Conservation (phyloP, 1,139 yeast genomes). For the Debaryomyces sp. region DNA sequence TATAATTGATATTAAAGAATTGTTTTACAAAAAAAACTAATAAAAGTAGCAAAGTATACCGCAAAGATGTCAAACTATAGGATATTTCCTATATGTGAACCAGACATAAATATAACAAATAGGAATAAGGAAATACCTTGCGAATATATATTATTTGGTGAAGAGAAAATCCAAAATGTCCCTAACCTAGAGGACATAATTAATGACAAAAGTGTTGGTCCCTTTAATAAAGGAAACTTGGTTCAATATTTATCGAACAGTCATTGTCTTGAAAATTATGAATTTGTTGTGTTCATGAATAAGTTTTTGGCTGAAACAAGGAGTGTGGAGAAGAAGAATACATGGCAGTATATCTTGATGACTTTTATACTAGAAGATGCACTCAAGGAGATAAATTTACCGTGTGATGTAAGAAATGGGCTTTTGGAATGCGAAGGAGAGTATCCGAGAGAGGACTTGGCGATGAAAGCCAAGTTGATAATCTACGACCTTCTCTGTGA, state of each 20-base stretch:
- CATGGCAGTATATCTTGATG: constrained; percentile 31
- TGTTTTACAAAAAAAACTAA: neutral
- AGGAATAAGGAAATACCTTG: neutral
- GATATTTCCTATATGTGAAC: constrained; percentile 5
- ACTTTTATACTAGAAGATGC: constrained; percentile 31
- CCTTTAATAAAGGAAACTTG: constrained; percentile 27
- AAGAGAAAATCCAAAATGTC: neutral
- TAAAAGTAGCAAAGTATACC: neutral
- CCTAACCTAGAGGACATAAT: constrained; percentile 29
- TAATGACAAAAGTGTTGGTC: constrained; percentile 18
- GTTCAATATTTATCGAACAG: constrained; percentile 27
- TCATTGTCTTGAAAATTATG: constrained; percentile 42
- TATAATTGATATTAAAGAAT: neutral
- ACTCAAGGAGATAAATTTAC: constrained; percentile 38
- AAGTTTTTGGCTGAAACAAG: constrained; percentile 20
- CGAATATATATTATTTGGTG: neutral
- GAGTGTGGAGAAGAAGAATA: constrained; percentile 15
- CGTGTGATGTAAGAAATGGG: constrained; percentile 23
- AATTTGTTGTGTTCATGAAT: constrained; percentile 35
- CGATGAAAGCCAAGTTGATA: constrained; percentile 23
- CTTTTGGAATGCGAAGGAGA: constrained; percentile 15
- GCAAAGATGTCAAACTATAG: constrained; percentile 3
- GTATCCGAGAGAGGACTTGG: constrained; percentile 18
- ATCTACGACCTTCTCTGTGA: constrained; percentile 37
- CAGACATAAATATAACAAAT: neutral